Percentiles rank a stretch among this genome's conserved stretches.
phyloP scores from a whole-genome alignment of 495 filamentous ascomycete species.

The Xylaria curta region DNA sequence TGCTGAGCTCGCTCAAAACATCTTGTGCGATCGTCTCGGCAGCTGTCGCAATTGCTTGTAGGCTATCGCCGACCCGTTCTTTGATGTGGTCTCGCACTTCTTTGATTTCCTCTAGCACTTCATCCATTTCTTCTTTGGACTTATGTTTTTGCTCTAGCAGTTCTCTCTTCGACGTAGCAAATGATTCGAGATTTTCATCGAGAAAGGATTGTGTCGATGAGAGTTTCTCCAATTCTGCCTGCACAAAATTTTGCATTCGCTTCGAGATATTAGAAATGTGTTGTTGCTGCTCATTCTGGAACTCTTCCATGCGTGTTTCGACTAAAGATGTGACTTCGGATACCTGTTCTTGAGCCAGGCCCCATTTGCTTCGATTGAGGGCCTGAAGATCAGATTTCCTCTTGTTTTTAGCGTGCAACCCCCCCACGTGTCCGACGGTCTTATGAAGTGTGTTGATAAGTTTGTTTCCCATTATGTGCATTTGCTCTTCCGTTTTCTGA shows the following conservation, averaged over 20 bases:
- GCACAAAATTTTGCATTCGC: conserved; percentile 76
- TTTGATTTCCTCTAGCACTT: conserved; percentile 90
- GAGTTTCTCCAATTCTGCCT: conserved; percentile 71
- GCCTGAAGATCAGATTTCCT: conserved; percentile 83
- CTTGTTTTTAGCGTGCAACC: conserved; percentile 80
- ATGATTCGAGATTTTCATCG: conserved; percentile 66
- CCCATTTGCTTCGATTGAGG: conserved; percentile 80
- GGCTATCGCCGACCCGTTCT: conserved; percentile 78
- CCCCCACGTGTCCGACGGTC: conserved; percentile 79
- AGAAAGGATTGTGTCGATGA: conserved; percentile 71
- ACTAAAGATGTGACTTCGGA: conserved; percentile 74
- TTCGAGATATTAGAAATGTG: conserved; percentile 69
- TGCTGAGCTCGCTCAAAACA: conserved; percentile 83
- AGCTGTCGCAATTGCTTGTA: conserved; percentile 82
- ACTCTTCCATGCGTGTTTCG: conserved; percentile 71
- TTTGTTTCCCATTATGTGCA: conserved; percentile 71
- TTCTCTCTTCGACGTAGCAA: conserved; percentile 68
- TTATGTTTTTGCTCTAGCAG: conserved; percentile 70
- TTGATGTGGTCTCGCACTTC: conserved; percentile 86
- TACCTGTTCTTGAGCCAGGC: conserved; percentile 74
- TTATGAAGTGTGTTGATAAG: conserved; percentile 76
- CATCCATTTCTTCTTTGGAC: conserved; percentile 87
- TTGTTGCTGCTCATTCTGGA: conserved; percentile 71
- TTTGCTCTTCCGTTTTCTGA: conserved; percentile 78
- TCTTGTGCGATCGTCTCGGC: conserved; percentile 88